phyloP scores from a whole-genome alignment of 495 filamentous ascomycete genomes.

The Ramalina peruviana region DNA sequence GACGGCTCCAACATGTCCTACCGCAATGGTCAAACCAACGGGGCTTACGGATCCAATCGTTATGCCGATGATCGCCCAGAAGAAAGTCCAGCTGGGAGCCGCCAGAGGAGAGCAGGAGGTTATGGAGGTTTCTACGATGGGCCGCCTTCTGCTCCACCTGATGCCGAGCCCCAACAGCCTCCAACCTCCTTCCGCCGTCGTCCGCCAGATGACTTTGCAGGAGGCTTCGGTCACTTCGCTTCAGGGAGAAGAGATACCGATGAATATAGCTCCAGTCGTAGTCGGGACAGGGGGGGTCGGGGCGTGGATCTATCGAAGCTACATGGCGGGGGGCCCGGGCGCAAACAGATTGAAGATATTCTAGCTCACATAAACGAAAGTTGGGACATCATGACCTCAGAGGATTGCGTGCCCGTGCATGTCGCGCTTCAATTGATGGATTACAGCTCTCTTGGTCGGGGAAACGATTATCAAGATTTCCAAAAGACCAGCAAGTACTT shows the following conservation, averaged over 20 bases:
- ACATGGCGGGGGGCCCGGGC: conserved; percentile 20
- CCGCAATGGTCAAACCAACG: conserved; percentile 16
- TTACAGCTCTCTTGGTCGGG: conserved; percentile 79
- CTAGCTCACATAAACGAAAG: conserved; percentile 63
- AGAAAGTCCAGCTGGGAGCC: conserved; percentile 1
- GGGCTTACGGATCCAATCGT: conserved; percentile 8
- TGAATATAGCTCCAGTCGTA: conserved; percentile 18
- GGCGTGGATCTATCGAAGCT: conserved; percentile 13
- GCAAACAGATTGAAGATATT: conserved; percentile 36
- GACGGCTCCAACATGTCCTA: conserved; percentile 11
- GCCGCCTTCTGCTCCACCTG: conserved; percentile 16
- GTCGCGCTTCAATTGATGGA: conserved; percentile 88
- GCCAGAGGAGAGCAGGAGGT: conserved; percentile 24
- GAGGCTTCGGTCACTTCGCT: conserved; percentile 8
- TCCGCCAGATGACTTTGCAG: conserved; percentile 1
- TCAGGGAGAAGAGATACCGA: conserved; percentile 16
- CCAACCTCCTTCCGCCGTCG: conserved; percentile 9
- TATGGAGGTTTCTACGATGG: conserved; percentile 25
- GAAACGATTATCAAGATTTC: conserved; percentile 74
- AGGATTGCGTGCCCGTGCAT: conserved; percentile 81
- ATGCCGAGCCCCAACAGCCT: conserved; percentile 11
- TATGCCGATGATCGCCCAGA: conserved; percentile 9
- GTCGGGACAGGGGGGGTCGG: conserved; percentile 12
- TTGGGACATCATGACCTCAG: conserved; percentile 82
- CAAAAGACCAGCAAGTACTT: conserved; percentile 66